These are phyloP conservation scores for Quercus tomentella DNA, from an alignment of 331 rosid genomes.

Conservation along the genomic window DNA sequence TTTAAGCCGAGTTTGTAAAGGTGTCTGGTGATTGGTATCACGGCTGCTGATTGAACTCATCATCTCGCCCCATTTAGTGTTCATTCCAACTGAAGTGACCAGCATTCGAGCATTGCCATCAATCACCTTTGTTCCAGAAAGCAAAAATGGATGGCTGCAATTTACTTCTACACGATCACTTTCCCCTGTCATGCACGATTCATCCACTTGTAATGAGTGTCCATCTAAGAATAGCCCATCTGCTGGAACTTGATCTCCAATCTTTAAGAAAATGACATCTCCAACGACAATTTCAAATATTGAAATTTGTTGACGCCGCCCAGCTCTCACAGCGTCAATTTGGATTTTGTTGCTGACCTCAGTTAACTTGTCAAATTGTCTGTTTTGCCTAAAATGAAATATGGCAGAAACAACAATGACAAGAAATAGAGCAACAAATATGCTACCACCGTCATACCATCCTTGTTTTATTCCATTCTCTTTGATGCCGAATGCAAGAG, in stretches of 20 bases:
- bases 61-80: conserved; percentile 12
- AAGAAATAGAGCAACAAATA: conserved; percentile 2
- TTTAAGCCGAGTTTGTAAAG: conserved; percentile 31
- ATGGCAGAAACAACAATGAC: conserved; percentile 9
- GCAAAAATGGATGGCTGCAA: background rate
- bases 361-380: conserved; percentile 2
- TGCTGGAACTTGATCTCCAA: conserved; percentile 21
- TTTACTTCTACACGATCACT: conserved; percentile 12
- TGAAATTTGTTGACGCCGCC: conserved; percentile 7
- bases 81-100: conserved; percentile 14
- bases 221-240: conserved; percentile 17
- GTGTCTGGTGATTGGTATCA: conserved; percentile 27
- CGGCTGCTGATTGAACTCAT: conserved; percentile 28
- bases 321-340: conserved; percentile 5
- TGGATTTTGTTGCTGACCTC: background rate
- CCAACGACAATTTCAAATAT: conserved; percentile 1
- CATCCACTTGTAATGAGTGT: conserved; percentile 16
- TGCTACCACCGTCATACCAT: conserved; percentile 11
- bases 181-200: conserved; percentile 24
- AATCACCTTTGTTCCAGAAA: conserved; percentile 7
- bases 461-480: background rate
- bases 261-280: conserved; percentile 10
- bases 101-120: conserved; percentile 15
- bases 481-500: conserved; percentile 7
- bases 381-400: conserved; percentile 4